Evolutionary conservation across 441 rosid genomes (phyloP).

Genomic region (Pelargonium myrrhifolium): DNA sequence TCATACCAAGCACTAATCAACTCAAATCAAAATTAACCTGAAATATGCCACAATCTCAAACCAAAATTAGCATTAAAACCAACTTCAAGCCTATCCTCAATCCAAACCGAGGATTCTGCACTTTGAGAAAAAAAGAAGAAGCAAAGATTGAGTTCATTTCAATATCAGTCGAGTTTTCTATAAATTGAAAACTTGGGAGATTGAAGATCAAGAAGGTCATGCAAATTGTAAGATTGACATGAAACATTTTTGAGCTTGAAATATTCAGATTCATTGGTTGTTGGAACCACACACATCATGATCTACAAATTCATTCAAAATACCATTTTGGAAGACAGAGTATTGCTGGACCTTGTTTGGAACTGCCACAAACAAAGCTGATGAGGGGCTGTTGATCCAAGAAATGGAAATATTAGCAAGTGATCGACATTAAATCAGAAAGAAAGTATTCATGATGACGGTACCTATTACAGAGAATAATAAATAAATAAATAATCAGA

Average conservation of each 20-base stretch:
- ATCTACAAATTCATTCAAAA: background rate
- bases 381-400: background rate
- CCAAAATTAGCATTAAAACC: too few relatives aligned
- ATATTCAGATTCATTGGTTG: background rate
- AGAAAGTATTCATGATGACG: too few relatives aligned
- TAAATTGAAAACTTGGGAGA: too few relatives aligned
- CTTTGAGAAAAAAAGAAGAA: too few relatives aligned
- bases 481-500: background rate
- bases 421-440: background rate
- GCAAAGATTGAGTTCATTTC: too few relatives aligned
- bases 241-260: conserved; percentile 8
- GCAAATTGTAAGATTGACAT: conserved; percentile 3
- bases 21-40: too few relatives aligned
- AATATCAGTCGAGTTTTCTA: too few relatives aligned
- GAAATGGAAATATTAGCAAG: background rate
- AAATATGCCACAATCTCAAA: too few relatives aligned
- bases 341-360: background rate
- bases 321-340: conserved; percentile 14
- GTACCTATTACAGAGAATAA: too few relatives aligned
- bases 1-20: too few relatives aligned
- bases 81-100: too few relatives aligned
- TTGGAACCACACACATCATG: conserved; percentile 4
- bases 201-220: conserved; percentile 11
- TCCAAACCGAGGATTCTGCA: conserved; percentile 1
- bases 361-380: conserved; percentile 20